Percentiles rank a stretch among this genome's conserved stretches.
These are phyloP conservation scores for Schizochytrium sp. DNA, from an alignment of 108 stramenopile species.

Conservation along the genomic window DNA sequence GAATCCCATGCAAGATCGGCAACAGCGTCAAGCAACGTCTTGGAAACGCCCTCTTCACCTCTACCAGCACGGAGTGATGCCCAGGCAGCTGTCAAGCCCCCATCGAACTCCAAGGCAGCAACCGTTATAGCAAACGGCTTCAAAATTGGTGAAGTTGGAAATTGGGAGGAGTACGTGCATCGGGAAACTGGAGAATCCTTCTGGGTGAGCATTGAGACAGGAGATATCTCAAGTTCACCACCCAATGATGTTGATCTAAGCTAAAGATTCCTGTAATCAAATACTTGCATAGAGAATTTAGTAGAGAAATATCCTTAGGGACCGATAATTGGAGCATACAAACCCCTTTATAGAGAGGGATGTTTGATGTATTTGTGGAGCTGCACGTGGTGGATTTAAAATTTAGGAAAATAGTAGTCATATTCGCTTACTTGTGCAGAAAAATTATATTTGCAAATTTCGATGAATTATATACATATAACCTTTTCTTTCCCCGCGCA, in stretches of 20 bases:
- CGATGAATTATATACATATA: too few species aligned
- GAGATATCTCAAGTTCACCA: constrained; percentile 31
- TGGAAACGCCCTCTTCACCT: not conserved
- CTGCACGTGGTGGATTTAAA: too few species aligned
- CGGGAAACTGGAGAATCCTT: constrained; percentile 50
- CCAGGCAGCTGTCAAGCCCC: not conserved
- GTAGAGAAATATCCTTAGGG: too few species aligned
- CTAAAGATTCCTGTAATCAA: not conserved
- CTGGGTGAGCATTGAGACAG: constrained; percentile 39
- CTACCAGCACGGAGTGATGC: not conserved
- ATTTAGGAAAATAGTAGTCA: too few species aligned
- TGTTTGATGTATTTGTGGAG: too few species aligned
- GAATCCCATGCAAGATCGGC: not conserved
- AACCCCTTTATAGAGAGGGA: too few species aligned
- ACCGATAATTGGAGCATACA: too few species aligned
- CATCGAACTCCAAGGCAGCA: constrained; percentile 6
- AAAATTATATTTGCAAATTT: too few species aligned
- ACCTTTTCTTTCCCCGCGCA: too few species aligned
- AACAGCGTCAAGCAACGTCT: not conserved
- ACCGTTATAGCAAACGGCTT: constrained; percentile 50
- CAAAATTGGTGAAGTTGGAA: constrained; percentile 44
- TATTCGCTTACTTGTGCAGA: too few species aligned
- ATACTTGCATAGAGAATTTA: not conserved
- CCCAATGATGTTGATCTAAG: constrained; percentile 33
- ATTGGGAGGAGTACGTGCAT: constrained; percentile 57